Evolutionary conservation across 1,284 basidiomycete species (phyloP), one percentile per base, ranked within the genome.

Genomic region (Puccinia brachypodii): DNA sequence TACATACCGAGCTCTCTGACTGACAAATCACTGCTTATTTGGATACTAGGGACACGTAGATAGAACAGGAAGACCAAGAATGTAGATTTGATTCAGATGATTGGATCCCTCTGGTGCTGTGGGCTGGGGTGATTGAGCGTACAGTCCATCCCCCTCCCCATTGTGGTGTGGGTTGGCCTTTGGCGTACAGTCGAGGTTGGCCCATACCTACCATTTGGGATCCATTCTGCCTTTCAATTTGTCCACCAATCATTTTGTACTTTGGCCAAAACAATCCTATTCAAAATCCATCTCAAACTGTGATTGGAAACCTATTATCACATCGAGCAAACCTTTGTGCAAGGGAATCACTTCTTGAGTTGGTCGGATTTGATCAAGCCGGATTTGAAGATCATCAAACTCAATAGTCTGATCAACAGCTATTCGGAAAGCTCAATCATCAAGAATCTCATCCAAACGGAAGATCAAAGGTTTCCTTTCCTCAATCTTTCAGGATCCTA

Each of bases 221-320:
- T n/a, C n/a, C n/a, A n/a, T n/a, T n/a, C n/a, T n/a, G n/a, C n/a
- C n/a, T 96, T 95, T 88, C 92, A 95, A 85, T 92, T 95, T 0
- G 89, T 98, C 62, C 89, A 96, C 50, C 91, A 92, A 86, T 96
- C 95, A 1, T 99, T 95, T 84, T 91, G 92, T 79, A 93, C 95
- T 84, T 89, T 99, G 6, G 92, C 94, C 1, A 92, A 93, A 84
- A 89, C 94, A 82, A 92, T 98, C 72, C 88, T 98, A 58, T 92
- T 94, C 86, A 96, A 94, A 2, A 91, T 99, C 73, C 91, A 95
- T 22, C 90, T 95, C 73, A 97, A 99, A 86, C 88, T 98, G 60
- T 91, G 96, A 1, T 93, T 94, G 85, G 91, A 95, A 64, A 90
- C 91, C 0, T 91, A 96, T 58, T 92, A 93, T 86, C 93, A 94